phyloP scores from a whole-genome alignment of 2,329 filamentous ascomycete species.

The Microthyrium microscopicum region DNA sequence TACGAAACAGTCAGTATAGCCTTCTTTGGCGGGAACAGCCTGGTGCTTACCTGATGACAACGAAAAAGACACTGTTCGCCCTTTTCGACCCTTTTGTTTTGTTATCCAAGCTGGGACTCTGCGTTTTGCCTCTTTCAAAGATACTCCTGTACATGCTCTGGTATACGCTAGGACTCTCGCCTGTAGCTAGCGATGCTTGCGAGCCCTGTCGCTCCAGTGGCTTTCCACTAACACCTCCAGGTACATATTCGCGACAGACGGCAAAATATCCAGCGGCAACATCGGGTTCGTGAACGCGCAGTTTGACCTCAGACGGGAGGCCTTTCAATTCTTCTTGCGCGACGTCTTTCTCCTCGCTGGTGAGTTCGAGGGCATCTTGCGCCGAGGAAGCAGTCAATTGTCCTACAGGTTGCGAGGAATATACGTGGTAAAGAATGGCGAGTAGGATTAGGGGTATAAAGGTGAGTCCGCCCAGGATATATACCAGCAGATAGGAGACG shows the following conservation, averaged over 20 bases:
- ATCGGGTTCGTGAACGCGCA: conserved; percentile 44
- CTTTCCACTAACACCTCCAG: conserved; percentile 82
- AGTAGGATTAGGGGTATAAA: conserved; percentile 60
- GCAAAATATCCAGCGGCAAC: conserved; percentile 86
- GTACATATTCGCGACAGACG: conserved; percentile 84
- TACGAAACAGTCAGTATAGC: conserved; percentile 18
- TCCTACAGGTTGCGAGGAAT: conserved; percentile 45
- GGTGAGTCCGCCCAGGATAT: conserved; percentile 74
- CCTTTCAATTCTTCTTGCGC: conserved; percentile 33
- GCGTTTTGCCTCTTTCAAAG: conserved; percentile 59
- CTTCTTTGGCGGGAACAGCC: conserved; percentile 5
- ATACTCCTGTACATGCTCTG: conserved; percentile 96
- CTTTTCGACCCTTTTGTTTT: conserved; percentile 34
- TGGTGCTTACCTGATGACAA: conserved; percentile 56
- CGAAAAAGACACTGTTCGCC: conserved; percentile 81
- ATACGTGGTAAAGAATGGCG: conserved; percentile 46
- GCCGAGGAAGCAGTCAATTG: neutral
- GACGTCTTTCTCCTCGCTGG: conserved; percentile 18
- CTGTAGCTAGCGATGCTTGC: conserved; percentile 57
- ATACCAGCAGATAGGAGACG: conserved; percentile 50
- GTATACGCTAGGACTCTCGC: conserved; percentile 85
- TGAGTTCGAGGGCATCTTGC: neutral
- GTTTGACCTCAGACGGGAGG: conserved; percentile 46
- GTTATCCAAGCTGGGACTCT: conserved; percentile 35
- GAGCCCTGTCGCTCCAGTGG: conserved; percentile 76